Evolutionary conservation across 768 basidiomycete species (phyloP).

Genomic region (Termitomyces sp.): DNA sequence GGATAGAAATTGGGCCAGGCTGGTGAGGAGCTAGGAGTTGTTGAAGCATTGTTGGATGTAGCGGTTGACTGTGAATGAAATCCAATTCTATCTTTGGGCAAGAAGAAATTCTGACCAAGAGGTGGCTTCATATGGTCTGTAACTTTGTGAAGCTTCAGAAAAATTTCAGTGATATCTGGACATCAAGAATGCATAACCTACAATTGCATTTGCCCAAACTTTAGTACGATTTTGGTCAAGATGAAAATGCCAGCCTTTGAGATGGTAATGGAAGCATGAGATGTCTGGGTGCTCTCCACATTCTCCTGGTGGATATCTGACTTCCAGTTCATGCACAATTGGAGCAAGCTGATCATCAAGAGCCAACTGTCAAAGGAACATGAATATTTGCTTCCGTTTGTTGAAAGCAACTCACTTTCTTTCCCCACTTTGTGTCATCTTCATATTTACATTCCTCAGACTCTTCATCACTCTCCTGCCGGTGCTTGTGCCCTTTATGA

Average conservation of each 20-base stretch:
- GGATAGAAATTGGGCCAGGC: no score
- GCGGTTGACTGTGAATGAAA: no score
- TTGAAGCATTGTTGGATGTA: no score
- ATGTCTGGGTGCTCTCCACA: not conserved
- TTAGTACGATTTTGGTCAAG: not conserved
- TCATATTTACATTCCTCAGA: not conserved
- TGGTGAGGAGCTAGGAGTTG: no score
- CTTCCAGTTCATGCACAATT: not conserved
- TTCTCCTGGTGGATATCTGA: not conserved
- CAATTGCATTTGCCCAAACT: not conserved
- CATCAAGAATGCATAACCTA: no score
- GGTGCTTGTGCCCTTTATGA: not conserved
- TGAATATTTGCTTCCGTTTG: not conserved
- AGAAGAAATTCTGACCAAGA: no score
- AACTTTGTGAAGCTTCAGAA: no score
- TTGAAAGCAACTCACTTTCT: not conserved
- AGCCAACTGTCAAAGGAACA: not conserved
- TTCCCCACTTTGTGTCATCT: conserved; percentile 1
- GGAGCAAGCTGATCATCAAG: conserved; percentile 2
- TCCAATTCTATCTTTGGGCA: no score
- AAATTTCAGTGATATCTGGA: no score
- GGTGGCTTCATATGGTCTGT: no score
- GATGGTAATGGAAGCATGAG: not conserved
- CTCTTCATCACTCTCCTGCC: not conserved
- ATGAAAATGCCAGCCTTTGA: conserved; percentile 1